Evolutionary conservation across 768 basidiomycete genomes (phyloP).

Genomic region (Fibroporia radiculosa): DNA sequence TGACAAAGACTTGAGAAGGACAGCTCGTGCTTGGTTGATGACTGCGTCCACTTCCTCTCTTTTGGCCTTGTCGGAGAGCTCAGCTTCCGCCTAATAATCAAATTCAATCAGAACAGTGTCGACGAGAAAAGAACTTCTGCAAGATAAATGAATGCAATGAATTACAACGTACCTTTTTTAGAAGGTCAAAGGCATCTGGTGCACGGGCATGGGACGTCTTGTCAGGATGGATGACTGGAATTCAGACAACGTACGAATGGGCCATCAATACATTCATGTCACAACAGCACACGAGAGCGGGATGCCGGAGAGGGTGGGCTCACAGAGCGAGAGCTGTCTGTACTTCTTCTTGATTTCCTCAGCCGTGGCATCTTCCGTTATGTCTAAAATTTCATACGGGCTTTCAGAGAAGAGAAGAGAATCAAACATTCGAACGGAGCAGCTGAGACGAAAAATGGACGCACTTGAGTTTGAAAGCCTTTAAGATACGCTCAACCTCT

Average conservation of each 20-base stretch:
- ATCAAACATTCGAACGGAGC: background rate
- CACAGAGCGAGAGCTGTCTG: slow-evolving; percentile 78
- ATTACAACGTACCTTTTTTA: slow-evolving; percentile 68
- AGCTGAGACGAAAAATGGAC: slow-evolving; percentile 17
- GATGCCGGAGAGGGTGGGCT: slow-evolving; percentile 22
- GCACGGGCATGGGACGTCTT: slow-evolving; percentile 85
- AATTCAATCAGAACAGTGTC: too few species aligned
- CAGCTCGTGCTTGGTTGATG: slow-evolving; percentile 64
- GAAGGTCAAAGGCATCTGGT: slow-evolving; percentile 86
- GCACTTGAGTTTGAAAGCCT: slow-evolving; percentile 94
- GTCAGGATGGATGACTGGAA: slow-evolving; percentile 93
- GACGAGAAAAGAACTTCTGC: too few species aligned
- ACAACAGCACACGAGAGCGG: background rate
- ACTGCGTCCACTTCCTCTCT: slow-evolving; percentile 78
- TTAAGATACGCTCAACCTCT: slow-evolving; percentile 87
- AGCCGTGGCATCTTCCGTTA: slow-evolving; percentile 59
- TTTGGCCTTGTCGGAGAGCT: slow-evolving; percentile 70
- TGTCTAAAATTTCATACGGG: slow-evolving; percentile 89
- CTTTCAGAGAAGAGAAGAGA: slow-evolving; percentile 29
- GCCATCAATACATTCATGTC: slow-evolving; percentile 9
- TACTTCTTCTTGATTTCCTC: slow-evolving; percentile 90
- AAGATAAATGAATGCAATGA: background rate
- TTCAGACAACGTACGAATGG: slow-evolving; percentile 34
- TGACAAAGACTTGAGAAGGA: slow-evolving; percentile 54
- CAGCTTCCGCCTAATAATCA: slow-evolving; percentile 66